Evolutionary conservation across 768 basidiomycete genomes (phyloP), one percentile per base, ranked within the genome.

Genomic region (Chalciporus piperatus): DNA sequence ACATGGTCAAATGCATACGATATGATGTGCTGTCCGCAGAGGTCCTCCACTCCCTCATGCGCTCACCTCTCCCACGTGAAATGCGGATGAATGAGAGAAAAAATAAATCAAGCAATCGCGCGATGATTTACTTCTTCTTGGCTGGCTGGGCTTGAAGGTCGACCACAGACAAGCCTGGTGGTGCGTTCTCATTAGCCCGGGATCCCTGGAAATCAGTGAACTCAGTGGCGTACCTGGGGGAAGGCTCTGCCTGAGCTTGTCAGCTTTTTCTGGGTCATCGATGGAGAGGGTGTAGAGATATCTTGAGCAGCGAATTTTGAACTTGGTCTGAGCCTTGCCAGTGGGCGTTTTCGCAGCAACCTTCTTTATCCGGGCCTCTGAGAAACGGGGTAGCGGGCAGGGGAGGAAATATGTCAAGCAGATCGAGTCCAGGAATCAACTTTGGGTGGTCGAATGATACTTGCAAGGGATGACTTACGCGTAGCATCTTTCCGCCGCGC

Each of bases 321-420:
- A 98, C 78, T 98, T 99, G 69, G 90, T 96, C 74, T 84, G 79
- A 32, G 79, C 77, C 76, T 92, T 92, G 63, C 83, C 87, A 45
- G 80, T 79, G 30, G 83, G 70, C 27, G 77, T 72, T 70, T 79
- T 83, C 35, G 88, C 75, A 52, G 82, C 78, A 55, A 87, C 87
- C 80, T 95, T 97, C 80, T 98, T 98, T 84, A 98, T 97, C 74
- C 93, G 91, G 54, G 91, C 93, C 81, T 92, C 96, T 98, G 72
- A 25, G n/a, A 32, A 25, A 41, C 38, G 32, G 28, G 28, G 45
- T 42, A 25, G 43, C 41, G 32, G 27, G 28, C 45, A 41, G 33
- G 27, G 40, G 8, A 20, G n/a, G 13, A 47, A 52, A 40, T 22
- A 20, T 7, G 43, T 25, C 6, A 23, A 22, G 11, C 6, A 16